Evolutionary conservation across 148 eudicot genomes (phyloP), one percentile per base, ranked within the genome.

Genomic region (Diospyros kaki): DNA sequence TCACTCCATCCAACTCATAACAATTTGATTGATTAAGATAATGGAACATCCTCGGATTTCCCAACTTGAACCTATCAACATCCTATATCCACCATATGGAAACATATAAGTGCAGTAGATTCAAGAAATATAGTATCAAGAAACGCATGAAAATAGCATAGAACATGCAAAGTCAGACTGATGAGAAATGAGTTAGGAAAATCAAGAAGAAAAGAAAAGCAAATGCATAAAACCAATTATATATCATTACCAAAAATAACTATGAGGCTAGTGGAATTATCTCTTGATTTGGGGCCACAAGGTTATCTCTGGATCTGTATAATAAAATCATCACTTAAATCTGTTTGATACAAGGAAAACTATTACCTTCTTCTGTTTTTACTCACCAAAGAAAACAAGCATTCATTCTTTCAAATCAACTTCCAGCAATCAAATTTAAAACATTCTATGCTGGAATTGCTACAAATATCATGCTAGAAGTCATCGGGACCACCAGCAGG

Each of bases 1-100:
- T 86, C 76, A 92, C 75, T 41, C 83, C 98, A 80, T 84, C 86
- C 64, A 94, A 77, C 83, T 89, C 85, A 74, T 78, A 86, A 80
- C 94, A 94, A 74, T 87, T 86, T 76, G 97, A 85, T 83, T 94
- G 98, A 82, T 94, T 95, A 60, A 95, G 87, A 86, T 95, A 95
- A 82, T 83, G 97, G 71, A 89, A 95, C 62, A 41, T 76, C 76
- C 89, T 88, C 64, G 98, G 93, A 78, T 93, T 76, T 74, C 87
- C 94, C 78, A 95, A 68, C 82, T 92, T 95, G 80, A 85, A 89
- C 75, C 77, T 90, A 76, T 90, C 83, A 77, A 85, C 73, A 73
- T 84, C 96, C 97, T 92, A 41, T 18, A 50, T 53, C 39, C 75
- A 75, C 38, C 66, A 65, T 44, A 69, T 48, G 69, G 68, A 73